These are phyloP conservation scores for Trematosphaeria pertusa DNA, from an alignment of 2,329 filamentous ascomycete species.

Conservation along the genomic window DNA sequence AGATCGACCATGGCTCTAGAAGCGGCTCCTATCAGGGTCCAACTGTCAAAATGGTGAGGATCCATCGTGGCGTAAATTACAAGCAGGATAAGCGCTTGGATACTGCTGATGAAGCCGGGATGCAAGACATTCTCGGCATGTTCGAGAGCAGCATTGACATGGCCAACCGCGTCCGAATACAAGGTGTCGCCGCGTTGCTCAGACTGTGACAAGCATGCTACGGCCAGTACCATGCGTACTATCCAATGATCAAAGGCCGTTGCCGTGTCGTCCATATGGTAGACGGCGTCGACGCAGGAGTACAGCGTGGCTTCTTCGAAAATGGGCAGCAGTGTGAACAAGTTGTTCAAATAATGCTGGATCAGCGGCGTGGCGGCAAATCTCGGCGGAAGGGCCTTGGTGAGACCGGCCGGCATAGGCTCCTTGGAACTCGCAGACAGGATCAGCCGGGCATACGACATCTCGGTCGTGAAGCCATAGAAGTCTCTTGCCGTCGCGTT, in stretches of 20 bases:
- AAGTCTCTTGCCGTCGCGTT: constrained; percentile 96
- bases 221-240: constrained; percentile 87
- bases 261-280: constrained; percentile 71
- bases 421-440: constrained; percentile 82
- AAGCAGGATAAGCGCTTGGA: constrained; percentile 85
- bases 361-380: constrained; percentile 72
- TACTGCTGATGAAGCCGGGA: constrained; percentile 83
- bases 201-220: constrained; percentile 77
- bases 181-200: constrained; percentile 68
- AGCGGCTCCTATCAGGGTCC: constrained; percentile 91
- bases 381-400: constrained; percentile 71
- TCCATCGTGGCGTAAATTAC: constrained; percentile 91
- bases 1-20: constrained; percentile 87
- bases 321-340: constrained; percentile 81
- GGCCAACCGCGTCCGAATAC: constrained; percentile 65
- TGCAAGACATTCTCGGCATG: constrained; percentile 83
- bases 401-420: constrained; percentile 67
- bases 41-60: constrained; percentile 89
- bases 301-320: constrained; percentile 83
- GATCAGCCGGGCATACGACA: constrained; percentile 90
- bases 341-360: constrained; percentile 83
- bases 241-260: constrained; percentile 79
- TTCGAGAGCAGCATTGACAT: constrained; percentile 71
- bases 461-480: constrained; percentile 83
- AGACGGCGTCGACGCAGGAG: constrained; percentile 80